Conservation (phyloP, 176 grass and related monocot species). For the Juncus effusus region DNA sequence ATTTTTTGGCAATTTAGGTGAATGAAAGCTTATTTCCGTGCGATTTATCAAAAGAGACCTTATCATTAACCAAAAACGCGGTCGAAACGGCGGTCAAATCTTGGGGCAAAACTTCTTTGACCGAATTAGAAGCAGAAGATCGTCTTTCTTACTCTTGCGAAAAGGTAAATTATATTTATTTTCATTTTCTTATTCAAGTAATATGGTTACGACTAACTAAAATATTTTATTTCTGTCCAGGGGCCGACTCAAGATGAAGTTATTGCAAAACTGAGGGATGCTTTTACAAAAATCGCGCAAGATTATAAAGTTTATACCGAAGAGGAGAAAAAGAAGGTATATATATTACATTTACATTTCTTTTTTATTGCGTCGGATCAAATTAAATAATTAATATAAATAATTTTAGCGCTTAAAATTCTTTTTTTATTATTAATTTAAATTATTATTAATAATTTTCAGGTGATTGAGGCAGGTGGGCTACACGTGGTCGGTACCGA, state of each 20-base stretch:
- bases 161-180: conserved; percentile 51
- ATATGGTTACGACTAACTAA: too few relatives aligned
- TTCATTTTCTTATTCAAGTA: conserved; percentile 5
- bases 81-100: conserved; percentile 85
- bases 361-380: too few relatives aligned
- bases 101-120: conserved; percentile 79
- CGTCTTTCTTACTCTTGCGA: conserved; percentile 92
- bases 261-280: conserved; percentile 78
- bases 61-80: conserved; percentile 66
- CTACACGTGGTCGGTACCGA: conserved; percentile 94
- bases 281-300: conserved; percentile 72
- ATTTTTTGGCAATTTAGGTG: conserved; percentile 38
- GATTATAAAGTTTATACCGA: conserved; percentile 92
- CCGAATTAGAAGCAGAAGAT: conserved; percentile 95
- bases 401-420: not conserved
- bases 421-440: conserved; percentile 8
- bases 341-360: not conserved
- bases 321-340: conserved; percentile 90
- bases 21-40: conserved; percentile 94
- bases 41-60: conserved; percentile 70
- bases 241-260: conserved; percentile 92
- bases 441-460: conserved; percentile 2
- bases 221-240: conserved; percentile 35
- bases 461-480: conserved; percentile 85
- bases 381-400: too few relatives aligned